Percentiles rank a stretch among this genome's conserved stretches.
Conservation (phyloP, 805 yeast genomes). For the Candida peoriensis region DNA sequence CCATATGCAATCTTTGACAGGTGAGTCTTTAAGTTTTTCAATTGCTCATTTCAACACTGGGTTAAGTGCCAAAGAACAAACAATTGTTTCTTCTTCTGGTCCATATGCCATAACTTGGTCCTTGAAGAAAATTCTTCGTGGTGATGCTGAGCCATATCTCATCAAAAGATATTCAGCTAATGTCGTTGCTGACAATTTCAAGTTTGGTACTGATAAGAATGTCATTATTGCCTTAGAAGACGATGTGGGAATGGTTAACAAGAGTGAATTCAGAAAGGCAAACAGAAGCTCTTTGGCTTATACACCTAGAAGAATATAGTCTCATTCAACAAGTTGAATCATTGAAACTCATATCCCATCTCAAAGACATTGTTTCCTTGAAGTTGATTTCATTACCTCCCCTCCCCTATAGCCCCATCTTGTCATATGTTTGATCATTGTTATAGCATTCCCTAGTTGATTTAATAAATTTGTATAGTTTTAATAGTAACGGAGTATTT, state of each 20-base stretch:
- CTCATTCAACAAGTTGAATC: no score
- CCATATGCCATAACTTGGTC: conserved; percentile 84
- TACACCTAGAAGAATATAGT: conserved; percentile 9
- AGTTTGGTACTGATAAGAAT: conserved; percentile 63
- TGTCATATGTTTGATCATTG: no score
- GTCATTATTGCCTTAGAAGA: conserved; percentile 71
- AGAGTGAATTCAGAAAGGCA: conserved; percentile 54
- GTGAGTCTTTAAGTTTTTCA: conserved; percentile 52
- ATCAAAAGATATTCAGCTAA: conserved; percentile 57
- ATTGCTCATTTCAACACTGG: conserved; percentile 77
- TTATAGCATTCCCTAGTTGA: no score
- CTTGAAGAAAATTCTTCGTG: conserved; percentile 49
- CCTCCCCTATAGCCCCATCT: no score
- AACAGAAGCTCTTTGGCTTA: conserved; percentile 40
- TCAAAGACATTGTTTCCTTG: no score
- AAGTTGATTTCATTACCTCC: no score
- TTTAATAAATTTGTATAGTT: no score
- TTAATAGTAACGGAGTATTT: no score
- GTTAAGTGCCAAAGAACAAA: conserved; percentile 54
- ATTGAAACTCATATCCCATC: no score
- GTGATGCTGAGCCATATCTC: conserved; percentile 50
- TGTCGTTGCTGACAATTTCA: conserved; percentile 75
- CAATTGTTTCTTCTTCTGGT: conserved; percentile 74
- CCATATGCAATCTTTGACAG: conserved; percentile 46
- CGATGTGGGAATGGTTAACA: conserved; percentile 69